Evolutionary conservation across 176 grass and related monocot genomes (phyloP).

Genomic region (Musa troglodytarum): DNA sequence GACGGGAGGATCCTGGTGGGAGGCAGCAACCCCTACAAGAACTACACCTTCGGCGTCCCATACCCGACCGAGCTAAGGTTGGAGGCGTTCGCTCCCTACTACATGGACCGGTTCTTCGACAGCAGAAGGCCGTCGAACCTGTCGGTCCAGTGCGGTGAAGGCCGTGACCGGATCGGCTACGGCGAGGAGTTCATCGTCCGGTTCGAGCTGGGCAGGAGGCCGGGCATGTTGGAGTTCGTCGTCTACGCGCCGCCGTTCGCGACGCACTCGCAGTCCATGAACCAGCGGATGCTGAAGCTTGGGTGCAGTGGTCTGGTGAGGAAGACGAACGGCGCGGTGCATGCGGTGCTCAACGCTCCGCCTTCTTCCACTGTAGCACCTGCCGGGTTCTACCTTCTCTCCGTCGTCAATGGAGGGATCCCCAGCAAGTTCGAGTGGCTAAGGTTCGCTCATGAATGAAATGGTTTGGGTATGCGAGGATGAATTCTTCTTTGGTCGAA

Average conservation of each 20-base stretch:
- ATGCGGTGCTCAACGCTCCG: conserved; percentile 20
- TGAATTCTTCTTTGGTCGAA: too few species aligned
- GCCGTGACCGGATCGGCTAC: conserved; percentile 1
- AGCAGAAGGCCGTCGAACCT: not conserved
- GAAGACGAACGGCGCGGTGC: not conserved
- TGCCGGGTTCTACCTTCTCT: conserved; percentile 32
- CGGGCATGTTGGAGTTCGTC: conserved; percentile 12
- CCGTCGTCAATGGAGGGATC: conserved; percentile 32
- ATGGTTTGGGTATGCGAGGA: too few species aligned
- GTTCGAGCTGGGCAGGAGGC: conserved; percentile 12
- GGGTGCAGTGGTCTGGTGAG: conserved; percentile 5
- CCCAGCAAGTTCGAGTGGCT: conserved; percentile 37
- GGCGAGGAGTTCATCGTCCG: conserved; percentile 10
- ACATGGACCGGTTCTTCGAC: conserved; percentile 19
- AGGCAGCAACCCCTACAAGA: conserved; percentile 34
- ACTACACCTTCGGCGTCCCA: conserved; percentile 15
- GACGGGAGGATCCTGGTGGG: conserved; percentile 31
- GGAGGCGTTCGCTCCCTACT: conserved; percentile 31
- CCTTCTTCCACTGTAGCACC: conserved; percentile 28
- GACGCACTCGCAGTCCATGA: conserved; percentile 40
- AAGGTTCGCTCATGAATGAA: conserved; percentile 28
- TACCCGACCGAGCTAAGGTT: conserved; percentile 38
- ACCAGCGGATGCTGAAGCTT: conserved; percentile 30
- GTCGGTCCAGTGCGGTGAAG: not conserved
- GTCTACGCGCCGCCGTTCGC: conserved; percentile 26